Evolutionary conservation across 2,329 filamentous ascomycete species (phyloP), one percentile per base, ranked within the genome.

Genomic region (Setomelanomma holmii): DNA sequence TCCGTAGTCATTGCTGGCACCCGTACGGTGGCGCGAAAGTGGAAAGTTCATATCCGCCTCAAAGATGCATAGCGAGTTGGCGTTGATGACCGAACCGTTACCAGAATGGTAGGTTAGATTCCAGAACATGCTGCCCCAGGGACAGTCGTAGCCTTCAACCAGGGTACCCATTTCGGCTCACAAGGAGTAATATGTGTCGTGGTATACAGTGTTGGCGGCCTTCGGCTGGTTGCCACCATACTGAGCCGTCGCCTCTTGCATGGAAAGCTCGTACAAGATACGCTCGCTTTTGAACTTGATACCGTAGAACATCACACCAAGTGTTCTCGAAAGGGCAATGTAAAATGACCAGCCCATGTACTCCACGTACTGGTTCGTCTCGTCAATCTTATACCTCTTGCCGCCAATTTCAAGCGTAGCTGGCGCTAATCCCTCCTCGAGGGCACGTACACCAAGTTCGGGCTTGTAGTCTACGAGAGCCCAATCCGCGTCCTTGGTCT

Each of bases 231-330:
- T 42, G 1, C 52, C 74, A 5, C 79, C 80, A 49, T 84, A 84
- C 49, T 84, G 81, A 0, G 81, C 79, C 6, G 82, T 69, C 0
- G 82, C 82, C 61, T 86, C 82, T 65, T 85, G 80, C 3, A 86
- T 72, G 1, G 79, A 78, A 1, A 86, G 72, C 57, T 86, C 82
- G 51, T 85, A 86, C 4, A 86, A 67, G 10, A 86, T 72, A 2
- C 81, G 72, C 53, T 84, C 76, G 10, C 80, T 82, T 57, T 83
- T 81, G 74, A 80, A 84, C 17, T 75, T 73, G 41, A 86, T 80
- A 53, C 86, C 79, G 58, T 81, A 80, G 2, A 86, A 69, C 11
- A 76, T 67, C 41, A 85, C 72, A 0, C 82, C 83, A 0, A 76
- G 75, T 45, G 81, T 80, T 14, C 76, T 69, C 1, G 72, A 76